These are phyloP conservation scores for Penicillium herquei DNA, from an alignment of 495 filamentous ascomycete species.

Conservation along the genomic window DNA sequence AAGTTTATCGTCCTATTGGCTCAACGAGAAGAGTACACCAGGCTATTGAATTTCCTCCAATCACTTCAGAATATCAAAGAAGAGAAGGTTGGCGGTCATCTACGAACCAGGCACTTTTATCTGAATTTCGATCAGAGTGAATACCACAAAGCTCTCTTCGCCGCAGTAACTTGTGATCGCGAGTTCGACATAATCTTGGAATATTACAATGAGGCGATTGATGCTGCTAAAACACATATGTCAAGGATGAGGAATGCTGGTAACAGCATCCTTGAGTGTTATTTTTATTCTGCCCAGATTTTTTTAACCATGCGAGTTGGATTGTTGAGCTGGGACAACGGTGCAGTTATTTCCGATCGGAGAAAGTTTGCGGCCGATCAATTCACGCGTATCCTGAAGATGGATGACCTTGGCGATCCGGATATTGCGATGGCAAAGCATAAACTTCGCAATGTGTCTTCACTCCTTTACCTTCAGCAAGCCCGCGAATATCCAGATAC, in stretches of 20 bases:
- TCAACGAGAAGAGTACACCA: background rate
- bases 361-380: background rate
- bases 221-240: background rate
- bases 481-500: background rate
- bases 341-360: background rate
- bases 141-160: slow-evolving; percentile 10
- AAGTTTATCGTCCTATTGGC: slow-evolving; percentile 3
- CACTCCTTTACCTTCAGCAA: background rate
- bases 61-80: slow-evolving; percentile 12
- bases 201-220: slow-evolving; percentile 8
- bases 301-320: slow-evolving; percentile 8
- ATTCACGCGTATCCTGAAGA: background rate
- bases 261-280: background rate
- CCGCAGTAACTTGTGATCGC: background rate
- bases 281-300: background rate
- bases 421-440: background rate
- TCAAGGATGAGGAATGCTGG: slow-evolving; percentile 1
- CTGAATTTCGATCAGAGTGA: background rate
- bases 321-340: slow-evolving; percentile 3
- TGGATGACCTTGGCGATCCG: background rate
- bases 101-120: slow-evolving; percentile 10
- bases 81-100: slow-evolving; percentile 1
- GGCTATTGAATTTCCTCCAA: slow-evolving; percentile 14
- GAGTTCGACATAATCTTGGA: slow-evolving; percentile 11
- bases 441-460: background rate